Evolutionary conservation across 257 asterid genomes (phyloP).

Genomic region (Przewalskia tangutica): DNA sequence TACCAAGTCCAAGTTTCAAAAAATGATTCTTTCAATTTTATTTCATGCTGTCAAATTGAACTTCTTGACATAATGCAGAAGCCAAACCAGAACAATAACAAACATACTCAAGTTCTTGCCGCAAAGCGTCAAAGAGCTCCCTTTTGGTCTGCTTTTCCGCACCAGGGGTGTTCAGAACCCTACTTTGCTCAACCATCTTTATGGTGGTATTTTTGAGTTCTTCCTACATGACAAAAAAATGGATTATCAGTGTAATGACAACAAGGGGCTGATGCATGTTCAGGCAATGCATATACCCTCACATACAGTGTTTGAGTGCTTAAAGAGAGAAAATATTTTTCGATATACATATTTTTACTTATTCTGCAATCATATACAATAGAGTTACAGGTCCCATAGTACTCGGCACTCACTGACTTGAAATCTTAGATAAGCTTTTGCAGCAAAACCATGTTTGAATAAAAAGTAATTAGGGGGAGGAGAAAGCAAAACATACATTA

Average conservation of each 20-base stretch:
- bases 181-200: constrained; percentile 78
- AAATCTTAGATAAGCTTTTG: not conserved
- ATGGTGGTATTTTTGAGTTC: constrained; percentile 45
- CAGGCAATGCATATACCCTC: not conserved
- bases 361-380: not conserved
- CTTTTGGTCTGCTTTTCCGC: constrained; percentile 96
- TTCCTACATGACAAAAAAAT: constrained; percentile 35
- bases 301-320: not conserved
- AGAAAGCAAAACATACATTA: constrained; percentile 38
- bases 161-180: constrained; percentile 83
- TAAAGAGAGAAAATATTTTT: not conserved
- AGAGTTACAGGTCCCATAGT: not conserved
- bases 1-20: not conserved
- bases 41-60: not conserved
- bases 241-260: not conserved
- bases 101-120: constrained; percentile 94
- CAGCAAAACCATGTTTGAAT: not conserved
- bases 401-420: not conserved
- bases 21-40: not conserved
- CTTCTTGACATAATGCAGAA: not conserved
- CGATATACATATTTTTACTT: not conserved
- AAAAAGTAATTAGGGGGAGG: not conserved
- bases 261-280: not conserved
- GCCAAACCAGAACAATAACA: not conserved
- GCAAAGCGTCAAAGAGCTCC: constrained; percentile 87